A percentile compares a stretch with the other conserved stretches of the same genome.
Conservation (phyloP, 2,329 filamentous ascomycete species). For the Ceratocystiopsis minuta region DNA sequence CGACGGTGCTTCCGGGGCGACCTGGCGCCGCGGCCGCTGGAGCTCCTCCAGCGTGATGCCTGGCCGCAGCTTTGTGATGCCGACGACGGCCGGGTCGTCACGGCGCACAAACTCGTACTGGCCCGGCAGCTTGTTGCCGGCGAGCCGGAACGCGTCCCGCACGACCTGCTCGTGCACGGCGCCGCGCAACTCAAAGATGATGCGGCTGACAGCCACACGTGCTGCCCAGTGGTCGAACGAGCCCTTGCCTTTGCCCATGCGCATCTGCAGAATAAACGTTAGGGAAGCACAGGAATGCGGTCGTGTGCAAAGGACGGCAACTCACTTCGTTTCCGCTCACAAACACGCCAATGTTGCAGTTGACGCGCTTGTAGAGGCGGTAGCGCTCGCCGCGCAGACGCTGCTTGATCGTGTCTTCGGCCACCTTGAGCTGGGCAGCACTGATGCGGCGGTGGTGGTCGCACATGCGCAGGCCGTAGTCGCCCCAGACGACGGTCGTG, state of each 20-base stretch:
- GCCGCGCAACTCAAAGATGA: constrained; percentile 84
- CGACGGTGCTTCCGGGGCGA: constrained; percentile 9
- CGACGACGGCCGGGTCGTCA: constrained; percentile 76
- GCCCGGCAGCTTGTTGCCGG: constrained; percentile 83
- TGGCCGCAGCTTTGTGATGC: constrained; percentile 71
- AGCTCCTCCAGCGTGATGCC: constrained; percentile 70
- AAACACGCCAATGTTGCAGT: constrained; percentile 88
- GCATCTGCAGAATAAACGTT: constrained; percentile 33
- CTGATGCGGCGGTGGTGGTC: constrained; percentile 88
- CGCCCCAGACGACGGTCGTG: constrained; percentile 90
- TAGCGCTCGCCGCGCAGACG: constrained; percentile 83
- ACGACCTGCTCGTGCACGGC: constrained; percentile 88
- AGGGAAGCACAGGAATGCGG: constrained; percentile 1
- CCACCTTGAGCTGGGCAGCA: constrained; percentile 70
- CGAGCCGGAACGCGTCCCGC: constrained; percentile 80
- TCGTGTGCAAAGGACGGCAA: not conserved
- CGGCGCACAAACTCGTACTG: constrained; percentile 89
- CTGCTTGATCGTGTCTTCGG: constrained; percentile 82
- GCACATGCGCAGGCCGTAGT: constrained; percentile 83
- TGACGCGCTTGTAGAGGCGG: constrained; percentile 76
- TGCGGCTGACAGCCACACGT: constrained; percentile 74
- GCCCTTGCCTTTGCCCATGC: constrained; percentile 99
- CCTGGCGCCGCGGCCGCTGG: constrained; percentile 55
- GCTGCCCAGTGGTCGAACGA: constrained; percentile 93
- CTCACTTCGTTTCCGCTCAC: constrained; percentile 78